A percentile compares a stretch with the other conserved stretches of the same genome.
Conservation (phyloP, 73 alveolate species). For the Uronychia binucleata region DNA sequence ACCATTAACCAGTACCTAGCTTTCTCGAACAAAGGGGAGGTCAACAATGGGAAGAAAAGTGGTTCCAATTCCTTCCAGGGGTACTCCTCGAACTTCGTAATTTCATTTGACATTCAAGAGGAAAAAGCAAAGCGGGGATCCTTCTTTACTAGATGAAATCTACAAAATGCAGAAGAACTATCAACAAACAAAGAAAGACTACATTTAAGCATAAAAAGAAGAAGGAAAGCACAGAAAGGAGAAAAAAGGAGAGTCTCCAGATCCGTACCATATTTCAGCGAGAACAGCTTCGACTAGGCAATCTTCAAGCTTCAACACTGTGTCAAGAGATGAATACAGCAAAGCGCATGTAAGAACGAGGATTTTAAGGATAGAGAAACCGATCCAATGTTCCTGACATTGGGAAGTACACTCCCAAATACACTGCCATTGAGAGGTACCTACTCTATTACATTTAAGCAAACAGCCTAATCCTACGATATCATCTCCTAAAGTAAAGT, state of each 20-base stretch:
- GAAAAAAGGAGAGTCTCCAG: neutral
- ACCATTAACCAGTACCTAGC: constrained; percentile 30
- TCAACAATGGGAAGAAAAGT: neutral
- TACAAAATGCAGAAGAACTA: neutral
- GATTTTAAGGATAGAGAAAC: neutral
- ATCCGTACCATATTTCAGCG: neutral
- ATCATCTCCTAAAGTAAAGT: neutral
- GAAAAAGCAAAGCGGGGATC: too few relatives aligned
- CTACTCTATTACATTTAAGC: neutral
- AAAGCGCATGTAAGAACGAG: neutral
- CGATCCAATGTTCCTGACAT: neutral
- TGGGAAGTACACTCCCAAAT: neutral
- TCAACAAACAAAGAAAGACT: neutral
- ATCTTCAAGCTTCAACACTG: neutral
- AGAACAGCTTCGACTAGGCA: neutral
- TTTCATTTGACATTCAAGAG: too few relatives aligned
- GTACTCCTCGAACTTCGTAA: too few relatives aligned
- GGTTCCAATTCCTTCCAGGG: too few relatives aligned
- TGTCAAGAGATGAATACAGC: neutral
- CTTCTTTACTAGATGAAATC: neutral
- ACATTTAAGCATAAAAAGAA: neutral
- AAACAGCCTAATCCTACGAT: neutral
- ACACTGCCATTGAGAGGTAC: neutral
- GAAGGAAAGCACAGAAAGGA: neutral
- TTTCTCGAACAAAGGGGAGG: neutral